Conservation (phyloP, 164 flowering plant genomes). For the Umbilicus rupestris region DNA sequence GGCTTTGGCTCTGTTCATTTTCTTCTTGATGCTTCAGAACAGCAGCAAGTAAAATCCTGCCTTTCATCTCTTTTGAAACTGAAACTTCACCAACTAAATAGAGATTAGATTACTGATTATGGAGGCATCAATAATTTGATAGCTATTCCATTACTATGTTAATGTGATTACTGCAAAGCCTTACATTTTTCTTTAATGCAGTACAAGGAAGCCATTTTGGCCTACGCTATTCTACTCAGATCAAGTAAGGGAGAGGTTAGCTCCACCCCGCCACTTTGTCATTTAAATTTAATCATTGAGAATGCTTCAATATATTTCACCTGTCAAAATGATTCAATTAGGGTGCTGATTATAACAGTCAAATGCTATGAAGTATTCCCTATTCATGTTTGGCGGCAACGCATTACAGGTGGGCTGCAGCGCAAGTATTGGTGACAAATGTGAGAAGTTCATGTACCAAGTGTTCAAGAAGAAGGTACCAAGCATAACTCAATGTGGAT, state of each 20-base stretch:
- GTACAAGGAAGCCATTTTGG: slow-evolving; percentile 92
- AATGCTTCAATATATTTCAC: background rate
- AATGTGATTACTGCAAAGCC: background rate
- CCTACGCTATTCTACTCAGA: slow-evolving; percentile 65
- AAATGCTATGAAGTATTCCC: background rate
- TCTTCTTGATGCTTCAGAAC: slow-evolving; percentile 93
- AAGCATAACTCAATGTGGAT: background rate
- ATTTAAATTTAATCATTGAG: too few relatives aligned
- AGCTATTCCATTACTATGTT: background rate
- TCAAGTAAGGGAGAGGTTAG: slow-evolving; percentile 44
- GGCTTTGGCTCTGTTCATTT: slow-evolving; percentile 94
- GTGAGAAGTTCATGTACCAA: slow-evolving; percentile 70
- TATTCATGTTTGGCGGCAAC: background rate
- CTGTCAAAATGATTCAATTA: background rate
- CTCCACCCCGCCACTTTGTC: background rate
- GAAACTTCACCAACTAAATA: background rate
- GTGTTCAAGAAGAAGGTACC: slow-evolving; percentile 55
- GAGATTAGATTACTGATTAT: slow-evolving; percentile 4
- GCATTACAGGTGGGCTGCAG: slow-evolving; percentile 30
- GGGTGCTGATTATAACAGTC: background rate
- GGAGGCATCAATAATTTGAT: too few relatives aligned
- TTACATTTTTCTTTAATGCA: slow-evolving; percentile 25
- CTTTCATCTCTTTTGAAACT: background rate
- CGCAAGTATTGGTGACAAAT: slow-evolving; percentile 38
- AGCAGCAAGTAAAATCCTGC: slow-evolving; percentile 62